phyloP scores from a whole-genome alignment of 1,139 yeast species.

The Chernovozyma aurita region DNA sequence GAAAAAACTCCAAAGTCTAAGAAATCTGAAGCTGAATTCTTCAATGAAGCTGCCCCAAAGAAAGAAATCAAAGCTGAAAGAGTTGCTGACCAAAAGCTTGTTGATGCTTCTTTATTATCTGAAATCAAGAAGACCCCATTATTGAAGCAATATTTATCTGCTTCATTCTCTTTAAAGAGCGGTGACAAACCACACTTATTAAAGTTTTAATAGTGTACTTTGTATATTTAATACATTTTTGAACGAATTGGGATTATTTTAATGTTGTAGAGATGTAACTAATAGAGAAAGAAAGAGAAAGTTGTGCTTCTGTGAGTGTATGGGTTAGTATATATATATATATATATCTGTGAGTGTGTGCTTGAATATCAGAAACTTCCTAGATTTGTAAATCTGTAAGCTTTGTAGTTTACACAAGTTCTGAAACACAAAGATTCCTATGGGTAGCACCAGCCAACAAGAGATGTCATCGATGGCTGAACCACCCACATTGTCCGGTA shows the following conservation, averaged over 20 bases:
- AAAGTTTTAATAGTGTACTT: conserved; percentile 65
- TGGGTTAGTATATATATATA: no score
- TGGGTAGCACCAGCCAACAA: no score
- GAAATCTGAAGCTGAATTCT: conserved; percentile 94
- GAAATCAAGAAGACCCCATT: conserved; percentile 98
- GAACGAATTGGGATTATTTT: conserved; percentile 4
- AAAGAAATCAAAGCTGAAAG: conserved; percentile 91
- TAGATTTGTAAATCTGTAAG: no score
- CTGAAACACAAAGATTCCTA: no score
- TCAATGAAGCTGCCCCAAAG: conserved; percentile 83
- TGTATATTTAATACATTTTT: conserved; percentile 11
- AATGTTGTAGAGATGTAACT: background rate
- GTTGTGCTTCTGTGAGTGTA: no score
- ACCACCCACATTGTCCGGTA: no score
- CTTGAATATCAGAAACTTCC: no score
- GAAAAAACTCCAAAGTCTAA: conserved; percentile 77
- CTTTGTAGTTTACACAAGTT: no score
- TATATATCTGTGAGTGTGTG: no score
- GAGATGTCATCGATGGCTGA: no score
- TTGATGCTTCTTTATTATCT: conserved; percentile 90
- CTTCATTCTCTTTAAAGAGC: conserved; percentile 95
- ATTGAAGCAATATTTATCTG: conserved; percentile 94
- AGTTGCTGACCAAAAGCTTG: conserved; percentile 95
- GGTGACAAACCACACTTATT: conserved; percentile 99
- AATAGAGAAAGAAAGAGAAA: background rate